A percentile compares a stretch with the other conserved stretches of the same genome.
Evolutionary conservation across 2,329 filamentous ascomycete species (phyloP).

Genomic region (Phialemoniopsis sp.): DNA sequence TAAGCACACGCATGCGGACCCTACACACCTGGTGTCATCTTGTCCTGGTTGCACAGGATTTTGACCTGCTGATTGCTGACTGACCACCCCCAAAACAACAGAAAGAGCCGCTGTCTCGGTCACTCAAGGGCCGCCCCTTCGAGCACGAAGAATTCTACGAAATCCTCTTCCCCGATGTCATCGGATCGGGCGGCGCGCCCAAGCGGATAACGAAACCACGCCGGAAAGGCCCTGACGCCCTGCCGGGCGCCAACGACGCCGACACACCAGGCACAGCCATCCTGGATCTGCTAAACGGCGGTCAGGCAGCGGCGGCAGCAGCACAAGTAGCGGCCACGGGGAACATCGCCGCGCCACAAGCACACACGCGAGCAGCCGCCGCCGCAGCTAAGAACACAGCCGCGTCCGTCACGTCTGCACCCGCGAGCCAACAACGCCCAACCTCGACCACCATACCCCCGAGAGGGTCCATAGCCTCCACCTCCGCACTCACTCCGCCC

Average conservation of each 20-base stretch:
- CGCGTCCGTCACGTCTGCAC: slow-evolving; percentile 4
- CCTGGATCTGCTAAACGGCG: slow-evolving; percentile 36
- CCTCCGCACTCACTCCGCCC: slow-evolving; percentile 49
- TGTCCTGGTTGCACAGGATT: not conserved
- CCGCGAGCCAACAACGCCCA: slow-evolving; percentile 9
- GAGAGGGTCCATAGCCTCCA: slow-evolving; percentile 30
- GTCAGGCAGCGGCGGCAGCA: slow-evolving; percentile 15
- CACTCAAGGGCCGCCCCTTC: slow-evolving; percentile 52
- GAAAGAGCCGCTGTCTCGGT: slow-evolving; percentile 55
- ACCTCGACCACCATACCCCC: slow-evolving; percentile 15
- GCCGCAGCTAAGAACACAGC: slow-evolving; percentile 16
- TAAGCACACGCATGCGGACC: no score
- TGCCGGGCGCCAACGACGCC: slow-evolving; percentile 35
- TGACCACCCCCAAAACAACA: slow-evolving; percentile 22
- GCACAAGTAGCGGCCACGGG: slow-evolving; percentile 4
- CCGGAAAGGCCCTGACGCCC: slow-evolving; percentile 41
- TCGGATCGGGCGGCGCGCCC: slow-evolving; percentile 55
- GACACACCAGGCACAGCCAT: slow-evolving; percentile 44
- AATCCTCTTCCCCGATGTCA: slow-evolving; percentile 55
- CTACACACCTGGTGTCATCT: not conserved
- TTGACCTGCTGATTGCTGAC: not conserved
- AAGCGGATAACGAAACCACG: slow-evolving; percentile 55
- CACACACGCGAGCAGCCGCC: slow-evolving; percentile 14
- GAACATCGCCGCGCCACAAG: not conserved
- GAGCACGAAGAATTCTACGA: slow-evolving; percentile 60